Evolutionary conservation across 495 filamentous ascomycete genomes (phyloP), one percentile per base, ranked within the genome.

Genomic region (Hypoxylon fragiforme): DNA sequence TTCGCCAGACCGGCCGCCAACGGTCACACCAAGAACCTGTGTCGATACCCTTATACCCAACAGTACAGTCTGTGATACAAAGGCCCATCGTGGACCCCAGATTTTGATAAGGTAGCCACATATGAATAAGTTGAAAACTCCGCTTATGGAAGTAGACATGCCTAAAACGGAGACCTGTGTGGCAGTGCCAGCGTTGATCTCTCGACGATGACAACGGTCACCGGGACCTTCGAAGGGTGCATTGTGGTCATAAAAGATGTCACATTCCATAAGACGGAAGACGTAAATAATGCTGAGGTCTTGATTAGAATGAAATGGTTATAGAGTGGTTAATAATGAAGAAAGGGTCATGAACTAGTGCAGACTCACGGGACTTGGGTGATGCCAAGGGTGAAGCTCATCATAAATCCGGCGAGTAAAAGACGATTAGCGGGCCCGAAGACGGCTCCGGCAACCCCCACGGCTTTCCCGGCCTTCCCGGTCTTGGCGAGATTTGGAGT

Each of bases 251-350:
- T 82, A 84, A 64, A 78, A 84, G 40, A 74, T 73, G 36, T 83
- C 77, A 63, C 81, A 84, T 46, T 76, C 76, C 80, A 84, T 82
- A 14, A 81, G 56, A 34, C 78, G 74, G 48, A 84, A 82, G 12
- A 75, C 79, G 51, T 82, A 83, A 48, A 83, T 75, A 20, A 84
- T 71, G 22, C 76, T 81, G 35, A 13, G 1, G 2, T 54, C 3
- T n/a, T 18, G 13, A 54, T 72, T 43, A 64, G 55, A n/a, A n/a
- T n/a, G n/a, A n/a, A n/a, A n/a, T n/a, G n/a, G n/a, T n/a, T n/a
- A n/a, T n/a, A n/a, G n/a, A n/a, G n/a, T n/a, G n/a, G n/a, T n/a
- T n/a, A n/a, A n/a, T n/a, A n/a, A n/a, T n/a, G n/a, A n/a, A n/a
- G n/a, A n/a, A n/a, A n/a, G n/a, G n/a, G n/a, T n/a, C n/a, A n/a